Evolutionary conservation across 1,284 basidiomycete species (phyloP).

Genomic region (Hemileia vastatrix): DNA sequence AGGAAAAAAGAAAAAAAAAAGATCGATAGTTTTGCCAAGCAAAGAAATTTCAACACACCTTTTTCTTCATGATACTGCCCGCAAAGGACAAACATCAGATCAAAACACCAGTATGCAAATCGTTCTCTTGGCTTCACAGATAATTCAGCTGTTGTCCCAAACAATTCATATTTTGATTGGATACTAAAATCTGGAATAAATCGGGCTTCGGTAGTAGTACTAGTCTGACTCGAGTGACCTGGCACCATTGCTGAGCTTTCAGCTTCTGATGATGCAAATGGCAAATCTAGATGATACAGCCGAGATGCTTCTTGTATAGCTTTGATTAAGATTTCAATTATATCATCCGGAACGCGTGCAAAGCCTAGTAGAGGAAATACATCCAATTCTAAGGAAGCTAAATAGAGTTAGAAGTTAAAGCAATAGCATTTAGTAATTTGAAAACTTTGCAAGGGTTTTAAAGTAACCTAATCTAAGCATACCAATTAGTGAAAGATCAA

Average conservation of each 20-base stretch:
- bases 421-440: conserved; percentile 18
- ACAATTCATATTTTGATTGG: conserved; percentile 35
- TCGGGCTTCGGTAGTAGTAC: conserved; percentile 20
- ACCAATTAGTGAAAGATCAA: conserved; percentile 68
- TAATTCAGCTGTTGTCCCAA: conserved; percentile 57
- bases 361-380: conserved; percentile 67
- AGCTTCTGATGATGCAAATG: conserved; percentile 26
- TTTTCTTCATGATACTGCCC: conserved; percentile 51
- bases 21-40: no score
- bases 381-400: conserved; percentile 60
- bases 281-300: conserved; percentile 52
- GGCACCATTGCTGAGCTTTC: conserved; percentile 29
- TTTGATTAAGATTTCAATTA: conserved; percentile 61
- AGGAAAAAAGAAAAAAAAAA: no score
- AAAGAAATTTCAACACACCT: conserved; percentile 52
- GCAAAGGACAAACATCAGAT: conserved; percentile 71
- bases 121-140: conserved; percentile 61
- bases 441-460: neutral
- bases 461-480: neutral
- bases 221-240: neutral
- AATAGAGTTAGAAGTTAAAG: no score
- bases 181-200: conserved; percentile 30
- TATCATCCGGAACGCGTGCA: conserved; percentile 58
- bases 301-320: conserved; percentile 65
- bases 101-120: conserved; percentile 89